phyloP scores from a whole-genome alignment of 2,329 filamentous ascomycete species.

The Colletotrichum sp. region DNA sequence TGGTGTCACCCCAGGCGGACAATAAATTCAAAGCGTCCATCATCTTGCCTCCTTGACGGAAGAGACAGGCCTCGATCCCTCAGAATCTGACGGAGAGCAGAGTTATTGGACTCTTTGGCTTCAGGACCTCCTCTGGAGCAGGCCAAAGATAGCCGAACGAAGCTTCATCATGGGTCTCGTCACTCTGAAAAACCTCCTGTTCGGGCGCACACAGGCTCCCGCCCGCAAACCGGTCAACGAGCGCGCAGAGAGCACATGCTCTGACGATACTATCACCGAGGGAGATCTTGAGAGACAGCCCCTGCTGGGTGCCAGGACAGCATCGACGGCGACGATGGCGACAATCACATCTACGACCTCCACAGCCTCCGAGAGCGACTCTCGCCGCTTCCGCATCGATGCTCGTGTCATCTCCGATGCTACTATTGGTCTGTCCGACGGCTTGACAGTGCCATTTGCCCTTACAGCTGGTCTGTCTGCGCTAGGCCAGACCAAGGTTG shows the following conservation, averaged over 20 bases:
- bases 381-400: constrained; percentile 19
- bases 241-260: constrained; percentile 15
- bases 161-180: constrained; percentile 20
- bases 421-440: constrained; percentile 75
- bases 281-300: constrained; percentile 22
- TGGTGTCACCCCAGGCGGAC: not conserved
- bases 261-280: constrained; percentile 20
- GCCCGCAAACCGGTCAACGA: not conserved
- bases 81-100: not conserved
- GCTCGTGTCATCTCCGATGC: constrained; percentile 26
- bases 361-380: constrained; percentile 1
- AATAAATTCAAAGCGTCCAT: not conserved
- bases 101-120: not conserved
- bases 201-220: constrained; percentile 10
- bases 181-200: constrained; percentile 21
- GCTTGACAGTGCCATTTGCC: constrained; percentile 80
- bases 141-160: not conserved
- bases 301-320: constrained; percentile 10
- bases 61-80: not conserved
- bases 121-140: not conserved
- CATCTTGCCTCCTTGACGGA: not conserved
- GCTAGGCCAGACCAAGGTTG: constrained; percentile 67
- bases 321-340: not conserved
- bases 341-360: not conserved
- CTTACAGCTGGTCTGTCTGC: constrained; percentile 75